Evolutionary conservation across 306 rosid species (phyloP), one percentile per base, ranked within the genome.

Genomic region (Leucaena leucocephala): DNA sequence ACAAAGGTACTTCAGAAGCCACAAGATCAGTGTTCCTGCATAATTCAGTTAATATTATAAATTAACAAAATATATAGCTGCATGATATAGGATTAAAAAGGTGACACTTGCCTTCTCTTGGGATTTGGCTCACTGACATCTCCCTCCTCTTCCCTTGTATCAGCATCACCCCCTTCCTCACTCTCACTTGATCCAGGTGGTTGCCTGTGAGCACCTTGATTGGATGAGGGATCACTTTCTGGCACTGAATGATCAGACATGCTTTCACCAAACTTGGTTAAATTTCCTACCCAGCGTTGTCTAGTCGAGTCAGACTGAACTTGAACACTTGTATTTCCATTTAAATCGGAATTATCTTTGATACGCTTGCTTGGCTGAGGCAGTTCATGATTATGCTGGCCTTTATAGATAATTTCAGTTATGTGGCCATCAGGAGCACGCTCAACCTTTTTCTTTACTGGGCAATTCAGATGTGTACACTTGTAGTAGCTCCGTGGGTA

Each of bases 401-500:
- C 98, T 81, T 96, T 96, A 87, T 91, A 92, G 82, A 96, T 96
- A 75, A 96, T 96, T 86, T 96, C 99, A 54, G 98, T 93, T 69
- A 96, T 93, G 63, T 89, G 98, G 2, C 99, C 99, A 40, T 83
- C 89, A 61, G 88, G 91, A 12, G 94, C 93, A 39, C 99, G 94
- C 88, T 96, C 99, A 35, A 96, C 93, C 84, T 90, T 96, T 87
- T 96, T 96, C 76, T 90, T 96, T 70, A 96, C 99, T 4, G 91
- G 96, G 87, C 99, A 96, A 86, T 87, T 96, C 87, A 75, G 81
- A 84, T 93, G 91, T 0, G 98, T 96, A 71, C 99, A 96, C 84
- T 96, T 96, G 88, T 93, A 93, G 84, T 96, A 96, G 87, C 99
- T 96, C 79, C 99, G 88, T 8, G 98, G 97, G 91, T 11, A 96